Percentiles rank a stretch among this genome's conserved stretches.
Evolutionary conservation across 176 grass and related monocot species (phyloP).

Genomic region (Neostapfia colusana): DNA sequence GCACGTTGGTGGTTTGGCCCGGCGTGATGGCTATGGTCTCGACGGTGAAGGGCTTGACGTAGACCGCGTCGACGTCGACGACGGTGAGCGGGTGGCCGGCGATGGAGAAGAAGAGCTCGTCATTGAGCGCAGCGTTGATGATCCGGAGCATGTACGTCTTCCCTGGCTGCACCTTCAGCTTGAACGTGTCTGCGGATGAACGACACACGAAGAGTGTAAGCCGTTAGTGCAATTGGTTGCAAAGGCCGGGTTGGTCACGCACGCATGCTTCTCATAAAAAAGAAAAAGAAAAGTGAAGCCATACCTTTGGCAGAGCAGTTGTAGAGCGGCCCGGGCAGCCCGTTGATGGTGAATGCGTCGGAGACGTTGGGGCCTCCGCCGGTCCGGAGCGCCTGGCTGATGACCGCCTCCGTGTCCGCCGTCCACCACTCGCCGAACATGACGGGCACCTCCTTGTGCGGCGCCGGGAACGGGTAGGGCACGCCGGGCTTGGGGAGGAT

Average conservation of each 20-base stretch:
- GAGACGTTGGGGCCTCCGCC: conserved; percentile 61
- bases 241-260: not conserved
- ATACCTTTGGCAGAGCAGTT: conserved; percentile 64
- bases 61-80: conserved; percentile 67
- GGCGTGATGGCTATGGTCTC: conserved; percentile 59
- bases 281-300: not conserved
- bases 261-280: not conserved
- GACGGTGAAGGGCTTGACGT: conserved; percentile 60
- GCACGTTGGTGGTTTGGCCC: conserved; percentile 62
- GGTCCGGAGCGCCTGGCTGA: conserved; percentile 57
- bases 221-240: not conserved
- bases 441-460: conserved; percentile 65
- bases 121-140: conserved; percentile 77
- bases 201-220: not conserved
- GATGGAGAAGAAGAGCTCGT: conserved; percentile 79
- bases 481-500: conserved; percentile 68
- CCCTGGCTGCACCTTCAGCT: conserved; percentile 53
- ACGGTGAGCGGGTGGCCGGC: conserved; percentile 59
- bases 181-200: conserved; percentile 57
- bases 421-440: conserved; percentile 75
- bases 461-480: conserved; percentile 64
- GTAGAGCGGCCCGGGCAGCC: conserved; percentile 55
- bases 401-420: conserved; percentile 67
- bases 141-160: conserved; percentile 78
- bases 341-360: conserved; percentile 71